Evolutionary conservation across 345 rosid species (phyloP).

Genomic region (Erysimum cheiranthoides): DNA sequence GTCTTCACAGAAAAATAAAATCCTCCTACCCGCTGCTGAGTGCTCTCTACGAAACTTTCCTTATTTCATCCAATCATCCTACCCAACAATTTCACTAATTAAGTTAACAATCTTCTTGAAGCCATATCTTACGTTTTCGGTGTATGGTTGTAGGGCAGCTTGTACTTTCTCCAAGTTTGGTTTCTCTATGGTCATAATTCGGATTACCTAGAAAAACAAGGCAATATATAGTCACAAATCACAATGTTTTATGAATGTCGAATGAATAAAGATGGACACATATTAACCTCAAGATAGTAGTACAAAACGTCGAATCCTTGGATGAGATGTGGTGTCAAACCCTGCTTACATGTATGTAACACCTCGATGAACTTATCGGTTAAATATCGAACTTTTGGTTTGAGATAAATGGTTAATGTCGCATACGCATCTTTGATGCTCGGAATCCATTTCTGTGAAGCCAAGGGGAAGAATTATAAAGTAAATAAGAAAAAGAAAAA

Average conservation of each 20-base stretch:
- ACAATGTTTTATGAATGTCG: neutral
- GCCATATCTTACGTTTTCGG: slow-evolving; percentile 20
- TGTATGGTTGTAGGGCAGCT: slow-evolving; percentile 43
- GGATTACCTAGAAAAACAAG: slow-evolving; percentile 40
- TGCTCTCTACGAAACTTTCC: neutral
- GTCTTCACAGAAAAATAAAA: neutral
- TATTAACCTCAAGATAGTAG: slow-evolving; percentile 45
- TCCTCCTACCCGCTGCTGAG: neutral
- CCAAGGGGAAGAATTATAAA: neutral
- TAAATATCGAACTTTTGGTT: slow-evolving; percentile 40
- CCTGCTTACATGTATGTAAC: slow-evolving; percentile 36
- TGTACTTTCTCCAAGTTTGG: slow-evolving; percentile 36
- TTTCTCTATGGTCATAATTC: slow-evolving; percentile 32
- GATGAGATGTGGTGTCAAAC: slow-evolving; percentile 35
- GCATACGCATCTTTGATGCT: slow-evolving; percentile 38
- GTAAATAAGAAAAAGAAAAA: neutral
- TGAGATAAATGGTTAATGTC: slow-evolving; percentile 22
- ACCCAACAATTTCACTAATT: neutral
- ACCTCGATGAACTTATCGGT: slow-evolving; percentile 37
- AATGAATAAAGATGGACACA: slow-evolving; percentile 13
- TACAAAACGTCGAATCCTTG: slow-evolving; percentile 22
- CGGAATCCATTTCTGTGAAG: slow-evolving; percentile 48
- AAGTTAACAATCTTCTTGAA: slow-evolving; percentile 29
- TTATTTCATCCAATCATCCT: neutral
- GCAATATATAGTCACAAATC: neutral